A percentile compares a stretch with the other conserved stretches of the same genome.
Evolutionary conservation across 2,329 filamentous ascomycete species (phyloP).

Genomic region (Penicillium sp.): DNA sequence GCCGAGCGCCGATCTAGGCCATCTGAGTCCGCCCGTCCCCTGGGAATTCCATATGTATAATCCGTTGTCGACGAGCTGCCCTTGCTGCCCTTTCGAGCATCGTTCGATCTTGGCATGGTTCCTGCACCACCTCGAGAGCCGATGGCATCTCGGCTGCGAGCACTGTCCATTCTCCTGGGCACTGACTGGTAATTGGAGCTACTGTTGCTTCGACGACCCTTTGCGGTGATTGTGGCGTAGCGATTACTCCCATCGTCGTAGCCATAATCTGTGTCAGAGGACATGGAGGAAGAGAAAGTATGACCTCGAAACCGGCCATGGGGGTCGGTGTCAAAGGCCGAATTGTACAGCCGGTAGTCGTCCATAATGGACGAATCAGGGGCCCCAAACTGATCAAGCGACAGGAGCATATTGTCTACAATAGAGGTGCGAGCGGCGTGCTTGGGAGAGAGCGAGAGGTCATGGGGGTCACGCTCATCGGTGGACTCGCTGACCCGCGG

Average conservation of each 20-base stretch:
- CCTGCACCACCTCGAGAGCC: constrained; percentile 36
- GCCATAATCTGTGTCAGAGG: constrained; percentile 56
- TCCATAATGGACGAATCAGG: constrained; percentile 36
- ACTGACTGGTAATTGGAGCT: constrained; percentile 69
- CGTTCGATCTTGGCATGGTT: constrained; percentile 25
- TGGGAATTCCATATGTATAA: constrained; percentile 53
- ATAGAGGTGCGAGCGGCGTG: constrained; percentile 84
- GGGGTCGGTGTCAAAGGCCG: constrained; percentile 42
- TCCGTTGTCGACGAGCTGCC: constrained; percentile 78
- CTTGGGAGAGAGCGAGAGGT: constrained; percentile 75
- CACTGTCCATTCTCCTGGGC: constrained; percentile 64
- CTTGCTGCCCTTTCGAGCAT: constrained; percentile 66
- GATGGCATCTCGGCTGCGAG: constrained; percentile 48
- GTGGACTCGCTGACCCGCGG: constrained; percentile 36
- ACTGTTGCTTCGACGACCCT: constrained; percentile 74
- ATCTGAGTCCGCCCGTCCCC: constrained; percentile 32
- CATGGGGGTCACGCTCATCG: constrained; percentile 61
- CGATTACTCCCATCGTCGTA: constrained; percentile 41
- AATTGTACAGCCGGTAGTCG: constrained; percentile 41
- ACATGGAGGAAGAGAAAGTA: constrained; percentile 61
- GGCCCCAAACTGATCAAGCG: constrained; percentile 77
- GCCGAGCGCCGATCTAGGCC: constrained; percentile 41
- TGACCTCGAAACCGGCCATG: constrained; percentile 55
- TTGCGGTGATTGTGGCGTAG: constrained; percentile 43
- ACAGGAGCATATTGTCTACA: constrained; percentile 92